Evolutionary conservation across 139 green algal species (phyloP).

Genomic region (Spirogloea muscicola): DNA sequence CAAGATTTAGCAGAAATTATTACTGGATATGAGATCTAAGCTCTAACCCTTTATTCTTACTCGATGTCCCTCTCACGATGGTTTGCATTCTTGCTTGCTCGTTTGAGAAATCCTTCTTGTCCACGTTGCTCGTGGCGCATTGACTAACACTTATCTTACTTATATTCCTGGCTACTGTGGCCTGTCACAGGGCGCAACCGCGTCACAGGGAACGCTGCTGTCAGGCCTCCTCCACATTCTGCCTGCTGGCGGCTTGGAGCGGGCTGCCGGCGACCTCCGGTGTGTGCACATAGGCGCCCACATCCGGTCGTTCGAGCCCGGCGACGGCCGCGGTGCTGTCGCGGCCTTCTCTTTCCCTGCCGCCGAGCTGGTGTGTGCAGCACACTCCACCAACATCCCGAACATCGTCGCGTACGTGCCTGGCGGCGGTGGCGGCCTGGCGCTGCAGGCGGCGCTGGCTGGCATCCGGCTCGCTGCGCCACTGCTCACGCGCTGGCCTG

Average conservation of each 20-base stretch:
- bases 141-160: neutral
- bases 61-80: too few relatives aligned
- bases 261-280: conserved; percentile 17
- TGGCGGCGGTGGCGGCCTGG: conserved; percentile 4
- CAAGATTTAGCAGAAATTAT: too few relatives aligned
- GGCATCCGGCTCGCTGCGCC: too few relatives aligned
- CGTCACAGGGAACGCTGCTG: conserved; percentile 22
- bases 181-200: neutral
- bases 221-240: conserved; percentile 34
- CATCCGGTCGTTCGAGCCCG: neutral
- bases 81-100: too few relatives aligned
- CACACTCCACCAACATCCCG: conserved; percentile 34
- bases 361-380: conserved; percentile 21
- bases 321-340: conserved; percentile 10
- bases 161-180: neutral
- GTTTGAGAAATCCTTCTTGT: neutral
- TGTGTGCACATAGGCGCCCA: too few relatives aligned
- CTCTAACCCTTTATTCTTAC: too few relatives aligned
- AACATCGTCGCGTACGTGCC: conserved; percentile 43
- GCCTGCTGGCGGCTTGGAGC: conserved; percentile 17
- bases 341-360: conserved; percentile 25
- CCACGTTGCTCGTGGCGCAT: neutral
- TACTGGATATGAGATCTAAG: too few relatives aligned
- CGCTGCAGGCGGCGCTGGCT: too few relatives aligned
- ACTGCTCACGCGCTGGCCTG: neutral